Percentiles rank a stretch among this genome's conserved stretches.
These are phyloP conservation scores for Lycium barbarum DNA, from an alignment of 257 asterid species.

Conservation along the genomic window DNA sequence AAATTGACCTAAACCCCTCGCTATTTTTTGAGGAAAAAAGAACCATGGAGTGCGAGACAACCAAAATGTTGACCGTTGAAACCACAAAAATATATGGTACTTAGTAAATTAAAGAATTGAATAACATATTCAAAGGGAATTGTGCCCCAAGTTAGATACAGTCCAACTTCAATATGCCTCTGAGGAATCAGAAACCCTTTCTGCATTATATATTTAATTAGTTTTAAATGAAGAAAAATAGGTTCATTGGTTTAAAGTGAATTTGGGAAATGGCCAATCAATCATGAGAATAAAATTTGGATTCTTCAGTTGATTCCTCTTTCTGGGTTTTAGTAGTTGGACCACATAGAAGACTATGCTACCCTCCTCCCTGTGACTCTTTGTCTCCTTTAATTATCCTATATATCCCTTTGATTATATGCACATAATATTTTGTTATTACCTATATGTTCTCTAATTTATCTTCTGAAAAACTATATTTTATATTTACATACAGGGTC, in stretches of 20 bases:
- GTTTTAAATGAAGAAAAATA: background rate
- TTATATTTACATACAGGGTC: no score
- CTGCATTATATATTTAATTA: background rate
- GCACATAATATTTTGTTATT: background rate
- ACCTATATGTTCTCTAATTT: conserved; percentile 12
- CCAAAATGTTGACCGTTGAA: background rate
- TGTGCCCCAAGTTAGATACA: conserved; percentile 19
- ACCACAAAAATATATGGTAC: background rate
- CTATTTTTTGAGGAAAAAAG: no score
- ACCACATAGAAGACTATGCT: conserved; percentile 29
- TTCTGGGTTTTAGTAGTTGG: conserved; percentile 26
- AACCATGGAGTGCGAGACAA: background rate
- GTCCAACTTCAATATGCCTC: conserved; percentile 16
- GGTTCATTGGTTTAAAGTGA: conserved; percentile 27
- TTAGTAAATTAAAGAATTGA: background rate
- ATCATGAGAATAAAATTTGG: conserved; percentile 29
- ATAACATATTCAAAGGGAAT: conserved; percentile 9
- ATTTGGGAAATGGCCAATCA: conserved; percentile 19
- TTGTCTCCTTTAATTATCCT: conserved; percentile 2
- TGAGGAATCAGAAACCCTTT: background rate
- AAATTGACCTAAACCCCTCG: background rate
- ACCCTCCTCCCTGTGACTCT: conserved; percentile 4
- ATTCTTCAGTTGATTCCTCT: conserved; percentile 31
- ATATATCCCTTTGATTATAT: background rate
- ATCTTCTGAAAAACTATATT: background rate